phyloP scores from a whole-genome alignment of 176 grass and related monocot genomes.

The Guadua angustifolia region DNA sequence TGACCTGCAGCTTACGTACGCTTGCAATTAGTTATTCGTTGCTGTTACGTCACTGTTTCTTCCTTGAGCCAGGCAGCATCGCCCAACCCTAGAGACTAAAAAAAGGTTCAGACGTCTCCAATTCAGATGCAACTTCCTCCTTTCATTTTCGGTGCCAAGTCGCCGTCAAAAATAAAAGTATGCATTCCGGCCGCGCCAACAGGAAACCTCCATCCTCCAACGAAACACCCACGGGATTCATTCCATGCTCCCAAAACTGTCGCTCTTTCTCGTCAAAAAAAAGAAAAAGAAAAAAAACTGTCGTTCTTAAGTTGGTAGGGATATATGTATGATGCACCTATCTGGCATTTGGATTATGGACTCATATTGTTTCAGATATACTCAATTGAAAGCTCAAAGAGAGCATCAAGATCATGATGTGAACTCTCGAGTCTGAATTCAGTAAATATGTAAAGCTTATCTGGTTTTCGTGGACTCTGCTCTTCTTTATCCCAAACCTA shows the following conservation, averaged over 20 bases:
- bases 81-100: neutral
- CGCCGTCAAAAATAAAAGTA: neutral
- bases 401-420: no score
- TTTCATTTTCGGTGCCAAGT: neutral
- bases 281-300: no score
- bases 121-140: no score
- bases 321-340: no score
- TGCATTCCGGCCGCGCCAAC: neutral
- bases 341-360: no score
- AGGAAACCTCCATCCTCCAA: neutral
- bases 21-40: neutral
- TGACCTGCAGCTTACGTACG: neutral
- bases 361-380: no score
- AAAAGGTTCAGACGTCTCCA: no score
- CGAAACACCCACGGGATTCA: no score
- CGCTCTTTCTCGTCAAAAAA: no score
- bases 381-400: no score
- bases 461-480: neutral
- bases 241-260: no score
- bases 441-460: neutral
- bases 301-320: no score
- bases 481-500: neutral
- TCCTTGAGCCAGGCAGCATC: neutral
- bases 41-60: neutral
- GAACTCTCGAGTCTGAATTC: neutral